These are phyloP conservation scores for Terfezia boudieri DNA, from an alignment of 495 filamentous ascomycete species.

Conservation along the genomic window DNA sequence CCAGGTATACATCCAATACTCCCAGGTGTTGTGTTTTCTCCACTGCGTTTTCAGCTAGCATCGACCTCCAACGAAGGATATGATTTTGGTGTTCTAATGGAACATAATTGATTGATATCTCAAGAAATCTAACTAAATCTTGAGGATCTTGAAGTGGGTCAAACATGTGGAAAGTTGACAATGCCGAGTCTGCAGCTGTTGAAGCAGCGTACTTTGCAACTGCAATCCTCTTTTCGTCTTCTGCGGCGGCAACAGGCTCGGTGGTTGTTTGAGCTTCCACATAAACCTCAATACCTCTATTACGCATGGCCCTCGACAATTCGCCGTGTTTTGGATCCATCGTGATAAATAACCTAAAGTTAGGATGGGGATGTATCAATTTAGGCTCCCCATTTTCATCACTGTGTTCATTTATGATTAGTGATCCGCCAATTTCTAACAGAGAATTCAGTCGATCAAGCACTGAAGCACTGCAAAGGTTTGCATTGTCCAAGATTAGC, in stretches of 20 bases:
- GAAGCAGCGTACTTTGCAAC: slow-evolving; percentile 13
- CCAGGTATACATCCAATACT: not conserved
- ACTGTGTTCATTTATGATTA: slow-evolving; percentile 82
- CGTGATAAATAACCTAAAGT: slow-evolving; percentile 83
- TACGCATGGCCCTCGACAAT: slow-evolving; percentile 88
- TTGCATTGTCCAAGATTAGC: slow-evolving; percentile 92
- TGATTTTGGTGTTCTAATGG: slow-evolving; percentile 7
- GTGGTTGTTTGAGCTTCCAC: slow-evolving; percentile 27
- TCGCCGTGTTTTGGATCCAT: slow-evolving; percentile 87
- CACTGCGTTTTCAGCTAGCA: not conserved
- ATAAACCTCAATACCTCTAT: slow-evolving; percentile 78
- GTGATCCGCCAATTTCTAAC: slow-evolving; percentile 65
- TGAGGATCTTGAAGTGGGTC: not conserved
- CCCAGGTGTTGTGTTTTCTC: not conserved
- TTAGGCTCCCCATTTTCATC: slow-evolving; percentile 59
- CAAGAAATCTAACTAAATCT: slow-evolving; percentile 7
- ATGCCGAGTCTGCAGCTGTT: slow-evolving; percentile 4
- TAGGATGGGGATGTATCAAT: slow-evolving; percentile 57
- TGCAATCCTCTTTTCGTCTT: slow-evolving; percentile 23
- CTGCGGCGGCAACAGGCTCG: slow-evolving; percentile 17
- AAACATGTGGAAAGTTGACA: not conserved
- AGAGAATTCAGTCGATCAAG: slow-evolving; percentile 88
- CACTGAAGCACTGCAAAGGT: slow-evolving; percentile 83
- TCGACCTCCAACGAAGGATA: not conserved
- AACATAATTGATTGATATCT: slow-evolving; percentile 7